Percentiles rank a stretch among this genome's conserved stretches.
phyloP scores from a whole-genome alignment of 1,284 basidiomycete genomes.

The Ustilago esculenta region DNA sequence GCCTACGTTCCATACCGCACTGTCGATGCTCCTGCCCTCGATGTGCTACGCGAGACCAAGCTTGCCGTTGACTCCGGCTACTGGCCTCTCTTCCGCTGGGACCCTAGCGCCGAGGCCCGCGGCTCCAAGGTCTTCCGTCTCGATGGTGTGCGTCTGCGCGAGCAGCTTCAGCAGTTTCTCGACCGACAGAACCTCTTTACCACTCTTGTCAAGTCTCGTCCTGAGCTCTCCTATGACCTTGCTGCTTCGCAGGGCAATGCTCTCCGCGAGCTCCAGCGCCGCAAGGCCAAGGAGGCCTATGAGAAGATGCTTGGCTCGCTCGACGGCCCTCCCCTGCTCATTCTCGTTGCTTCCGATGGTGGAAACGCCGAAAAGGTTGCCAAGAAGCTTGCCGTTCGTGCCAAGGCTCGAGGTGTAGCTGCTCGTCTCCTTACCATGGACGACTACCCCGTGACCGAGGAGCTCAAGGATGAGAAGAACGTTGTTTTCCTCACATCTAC shows the following conservation, averaged over 20 bases:
- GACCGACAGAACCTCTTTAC: conserved; percentile 96
- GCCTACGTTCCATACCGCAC: conserved; percentile 90
- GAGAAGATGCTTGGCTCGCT: conserved; percentile 83
- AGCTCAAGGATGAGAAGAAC: conserved; percentile 73
- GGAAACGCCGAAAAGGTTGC: conserved; percentile 95
- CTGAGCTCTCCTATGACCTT: conserved; percentile 82
- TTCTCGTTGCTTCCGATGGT: conserved; percentile 92
- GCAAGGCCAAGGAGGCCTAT: conserved; percentile 86
- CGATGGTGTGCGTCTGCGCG: conserved; percentile 92
- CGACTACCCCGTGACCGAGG: conserved; percentile 75
- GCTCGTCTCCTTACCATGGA: conserved; percentile 73
- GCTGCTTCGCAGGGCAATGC: conserved; percentile 85
- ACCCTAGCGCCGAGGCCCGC: conserved; percentile 80
- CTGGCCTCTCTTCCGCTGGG: conserved; percentile 99
- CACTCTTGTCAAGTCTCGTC: conserved; percentile 80
- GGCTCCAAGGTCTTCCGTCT: conserved; percentile 85
- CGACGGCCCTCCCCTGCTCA: conserved; percentile 86
- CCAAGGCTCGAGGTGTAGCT: conserved; percentile 84
- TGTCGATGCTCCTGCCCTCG: conserved; percentile 78
- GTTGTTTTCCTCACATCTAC: conserved; percentile 90
- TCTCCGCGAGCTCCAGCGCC: conserved; percentile 83
- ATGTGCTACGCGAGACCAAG: conserved; percentile 95
- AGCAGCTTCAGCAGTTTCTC: conserved; percentile 92
- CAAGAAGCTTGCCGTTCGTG: conserved; percentile 84
- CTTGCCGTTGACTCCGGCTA: conserved; percentile 94